phyloP scores from a whole-genome alignment of 1,139 yeast species.

The Lodderomyces metapsilosis region DNA sequence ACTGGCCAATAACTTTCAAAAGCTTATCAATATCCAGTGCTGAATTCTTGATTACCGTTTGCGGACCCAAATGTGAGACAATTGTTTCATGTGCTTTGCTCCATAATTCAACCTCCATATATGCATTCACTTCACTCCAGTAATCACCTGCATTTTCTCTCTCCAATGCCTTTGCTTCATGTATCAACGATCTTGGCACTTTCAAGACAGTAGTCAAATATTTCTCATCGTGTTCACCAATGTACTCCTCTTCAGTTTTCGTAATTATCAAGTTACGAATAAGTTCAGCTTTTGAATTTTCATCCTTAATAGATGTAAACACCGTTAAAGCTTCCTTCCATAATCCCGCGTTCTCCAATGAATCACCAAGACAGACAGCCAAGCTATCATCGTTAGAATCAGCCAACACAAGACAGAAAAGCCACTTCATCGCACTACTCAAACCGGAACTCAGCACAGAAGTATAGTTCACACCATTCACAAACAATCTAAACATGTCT shows the following conservation, averaged over 20 bases:
- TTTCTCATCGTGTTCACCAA: slow-evolving; percentile 28
- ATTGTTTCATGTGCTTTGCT: slow-evolving; percentile 64
- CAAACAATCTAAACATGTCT: slow-evolving; percentile 25
- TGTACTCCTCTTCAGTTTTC: slow-evolving; percentile 43
- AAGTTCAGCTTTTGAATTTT: slow-evolving; percentile 34
- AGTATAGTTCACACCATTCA: slow-evolving; percentile 4
- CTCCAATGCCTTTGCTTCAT: slow-evolving; percentile 51
- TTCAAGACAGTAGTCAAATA: slow-evolving; percentile 33
- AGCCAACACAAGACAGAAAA: slow-evolving; percentile 44
- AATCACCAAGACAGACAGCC: slow-evolving; percentile 51
- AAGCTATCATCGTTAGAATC: slow-evolving; percentile 34
- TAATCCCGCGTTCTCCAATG: slow-evolving; percentile 46
- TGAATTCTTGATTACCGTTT: slow-evolving; percentile 49
- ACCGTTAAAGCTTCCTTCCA: slow-evolving; percentile 65
- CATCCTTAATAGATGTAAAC: slow-evolving; percentile 50
- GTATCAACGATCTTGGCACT: slow-evolving; percentile 47
- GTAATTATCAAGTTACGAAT: slow-evolving; percentile 47
- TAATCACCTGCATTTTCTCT: slow-evolving; percentile 36
- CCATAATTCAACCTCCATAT: slow-evolving; percentile 61
- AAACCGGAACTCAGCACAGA: slow-evolving; percentile 16
- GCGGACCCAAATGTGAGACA: slow-evolving; percentile 65
- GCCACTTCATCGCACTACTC: slow-evolving; percentile 51
- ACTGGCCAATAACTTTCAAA: slow-evolving; percentile 37
- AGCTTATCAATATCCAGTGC: slow-evolving; percentile 34
- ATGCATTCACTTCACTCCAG: slow-evolving; percentile 59